These are phyloP conservation scores for Pichia sporocuriosa DNA, from an alignment of 805 yeast genomes.

Conservation along the genomic window DNA sequence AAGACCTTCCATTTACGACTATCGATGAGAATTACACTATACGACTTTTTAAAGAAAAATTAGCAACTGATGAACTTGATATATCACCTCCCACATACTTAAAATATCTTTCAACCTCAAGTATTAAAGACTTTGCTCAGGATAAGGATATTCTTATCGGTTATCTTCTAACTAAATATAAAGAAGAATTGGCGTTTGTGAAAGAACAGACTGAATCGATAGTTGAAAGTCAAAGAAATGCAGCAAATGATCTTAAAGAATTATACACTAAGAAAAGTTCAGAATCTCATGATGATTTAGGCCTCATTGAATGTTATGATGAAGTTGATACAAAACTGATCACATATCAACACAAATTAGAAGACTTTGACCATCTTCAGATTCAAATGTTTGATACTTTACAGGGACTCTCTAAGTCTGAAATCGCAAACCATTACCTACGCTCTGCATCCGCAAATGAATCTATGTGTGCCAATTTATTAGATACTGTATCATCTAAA, in stretches of 20 bases:
- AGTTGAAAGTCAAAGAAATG: constrained; percentile 33
- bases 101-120: constrained; percentile 19
- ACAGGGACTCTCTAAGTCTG: constrained; percentile 30
- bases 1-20: constrained; percentile 1
- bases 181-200: constrained; percentile 13
- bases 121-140: constrained; percentile 17
- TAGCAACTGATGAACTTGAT: no score
- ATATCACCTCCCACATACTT: constrained; percentile 19
- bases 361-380: constrained; percentile 20
- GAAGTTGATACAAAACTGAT: constrained; percentile 20
- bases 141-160: constrained; percentile 17
- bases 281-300: constrained; percentile 13
- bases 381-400: constrained; percentile 27
- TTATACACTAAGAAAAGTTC: constrained; percentile 8
- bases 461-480: constrained; percentile 11
- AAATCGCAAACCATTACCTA: constrained; percentile 29
- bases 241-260: constrained; percentile 27
- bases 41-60: not conserved
- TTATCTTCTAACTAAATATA: constrained; percentile 13
- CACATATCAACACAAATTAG: constrained; percentile 18
- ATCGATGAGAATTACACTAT: not conserved
- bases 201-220: constrained; percentile 22
- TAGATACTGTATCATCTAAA: constrained; percentile 14
- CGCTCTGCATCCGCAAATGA: constrained; percentile 26
- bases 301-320: constrained; percentile 18